Base-by-base conservation (phyloP, 768 basidiomycete species). In the Boletus edulis region DNA sequence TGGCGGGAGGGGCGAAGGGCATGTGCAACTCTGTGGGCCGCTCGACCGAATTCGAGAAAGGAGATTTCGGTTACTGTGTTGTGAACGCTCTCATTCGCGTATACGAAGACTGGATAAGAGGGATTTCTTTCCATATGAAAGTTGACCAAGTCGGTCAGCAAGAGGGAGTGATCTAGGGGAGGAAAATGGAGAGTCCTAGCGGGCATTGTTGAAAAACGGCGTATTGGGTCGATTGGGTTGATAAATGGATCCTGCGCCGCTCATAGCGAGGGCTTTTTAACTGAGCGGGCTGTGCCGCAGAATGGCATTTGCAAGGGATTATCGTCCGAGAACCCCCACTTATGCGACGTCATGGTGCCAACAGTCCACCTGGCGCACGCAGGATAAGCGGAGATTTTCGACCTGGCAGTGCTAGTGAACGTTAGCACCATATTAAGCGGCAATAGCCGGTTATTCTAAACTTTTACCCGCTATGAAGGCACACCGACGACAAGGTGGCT, bases 121-220 rank as follows among this genome's bases (percentile, higher is more conserved):
- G 70, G 45, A 39, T 72, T 72, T 39, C 41, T 58, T 14, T 60
- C 50, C 46, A 66, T 60, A 35, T 65, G 60, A 35, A 69, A 68
- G 43, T 63, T 57, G 2, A 68, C 24, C 44, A 69, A 24, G 34
- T 66, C 69, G 8, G 70, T 38, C 18, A 72, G 41, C 6, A 67
- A 22, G 10, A 58, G 50, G 1, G 69, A 63, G 15, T 39, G 32
- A 41, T 68, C 70, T 2, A 70, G 58, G 34, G 70, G 62, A 31
- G 70, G 67, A 15, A 52, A 55, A 9, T 51, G 2, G 39, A 54
- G 35, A 38, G 6, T 6, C 4, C 11, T 4, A n/a, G 52, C 14
- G 2, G 35, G 37, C 62, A 63, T 62, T 38, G 3, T 29, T 32
- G 43, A 9, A 6, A 31, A 47, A 40, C 22, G 41, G 27, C 13